phyloP scores from a whole-genome alignment of 2,329 filamentous ascomycete genomes.

The Botryosphaeria dothidea region DNA sequence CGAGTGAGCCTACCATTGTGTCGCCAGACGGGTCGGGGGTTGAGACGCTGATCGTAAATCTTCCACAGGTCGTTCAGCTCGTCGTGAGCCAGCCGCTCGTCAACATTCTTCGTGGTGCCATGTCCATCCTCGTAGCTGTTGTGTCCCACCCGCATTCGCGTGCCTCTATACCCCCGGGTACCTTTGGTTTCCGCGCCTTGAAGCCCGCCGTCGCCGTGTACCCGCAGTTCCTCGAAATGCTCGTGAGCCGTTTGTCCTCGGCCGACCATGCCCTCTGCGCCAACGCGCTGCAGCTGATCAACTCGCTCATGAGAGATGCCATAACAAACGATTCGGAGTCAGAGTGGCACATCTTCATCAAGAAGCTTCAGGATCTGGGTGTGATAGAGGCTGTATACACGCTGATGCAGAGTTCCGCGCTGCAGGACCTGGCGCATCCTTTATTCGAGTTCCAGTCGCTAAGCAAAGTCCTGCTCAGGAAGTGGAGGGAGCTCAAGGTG shows the following conservation, averaged over 20 bases:
- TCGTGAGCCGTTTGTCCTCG: conserved; percentile 87
- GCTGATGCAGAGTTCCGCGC: conserved; percentile 89
- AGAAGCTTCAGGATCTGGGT: conserved; percentile 86
- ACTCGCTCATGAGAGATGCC: conserved; percentile 89
- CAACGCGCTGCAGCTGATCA: conserved; percentile 92
- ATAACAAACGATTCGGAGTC: conserved; percentile 74
- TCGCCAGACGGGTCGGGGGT: neutral
- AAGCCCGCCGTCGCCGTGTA: conserved; percentile 90
- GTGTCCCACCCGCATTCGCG: conserved; percentile 76
- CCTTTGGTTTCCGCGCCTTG: conserved; percentile 85
- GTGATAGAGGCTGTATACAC: conserved; percentile 87
- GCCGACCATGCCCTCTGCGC: conserved; percentile 95
- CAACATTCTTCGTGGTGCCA: conserved; percentile 94
- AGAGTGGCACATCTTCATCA: conserved; percentile 96
- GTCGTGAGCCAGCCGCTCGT: conserved; percentile 94
- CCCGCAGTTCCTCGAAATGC: conserved; percentile 90
- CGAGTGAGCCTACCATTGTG: conserved; percentile 46
- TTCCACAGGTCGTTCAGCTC: conserved; percentile 73
- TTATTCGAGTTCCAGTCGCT: conserved; percentile 90
- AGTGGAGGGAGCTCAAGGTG: conserved; percentile 83
- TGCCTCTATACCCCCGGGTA: conserved; percentile 54
- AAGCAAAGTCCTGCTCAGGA: conserved; percentile 82
- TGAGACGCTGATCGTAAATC: conserved; percentile 1
- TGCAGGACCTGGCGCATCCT: conserved; percentile 88
- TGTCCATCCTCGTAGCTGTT: conserved; percentile 93